Evolutionary conservation across 176 grass and related monocot genomes (phyloP), one percentile per base, ranked within the genome.

Genomic region (Avena sativa): DNA sequence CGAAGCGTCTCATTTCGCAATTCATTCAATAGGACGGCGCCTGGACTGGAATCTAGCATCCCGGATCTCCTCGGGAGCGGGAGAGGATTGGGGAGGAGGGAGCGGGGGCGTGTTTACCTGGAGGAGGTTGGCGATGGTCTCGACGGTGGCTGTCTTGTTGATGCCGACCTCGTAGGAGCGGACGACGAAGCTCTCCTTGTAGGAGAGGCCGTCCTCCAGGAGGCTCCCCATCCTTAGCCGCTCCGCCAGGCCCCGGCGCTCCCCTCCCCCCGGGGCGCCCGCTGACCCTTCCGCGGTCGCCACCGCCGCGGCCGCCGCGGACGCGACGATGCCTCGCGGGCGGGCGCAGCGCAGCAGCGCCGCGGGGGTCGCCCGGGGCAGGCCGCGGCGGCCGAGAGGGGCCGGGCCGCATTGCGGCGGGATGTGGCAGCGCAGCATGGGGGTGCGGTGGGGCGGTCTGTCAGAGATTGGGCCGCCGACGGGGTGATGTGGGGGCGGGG

Each of bases 101-200:
- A 32, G 32, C 32, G 32, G 0, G 4, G 62, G 83, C 9, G 60
- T 11, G 65, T 25, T n/a, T 69, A 98, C 95, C 88, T 95, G 96
- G 43, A 98, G 90, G 68, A 98, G 92, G 81, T 94, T 98, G 32
- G 96, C 96, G 85, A 98, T 95, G 61, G 93, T 95, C 90, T 95
- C 96, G 56, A 98, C 90, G 76, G 96, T 98, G 86, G 92, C 96
- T 47, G 96, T 98, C 90, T 95, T 98, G 63, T 98, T 94, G 84
- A 98, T 93, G 21, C 96, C 96, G 47, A 98, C 96, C 91, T 98
- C 93, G 85, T 94, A 98, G 90, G 86, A 92, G 49, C 96, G 77
- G 76, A 98, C 84, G 71, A 98, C 85, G 85, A 95, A 98, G 81
- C 90, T 88, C 96, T 98, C 96, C 91, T 92, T 98, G 79, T 95